Evolutionary conservation across 768 basidiomycete species (phyloP).

Genomic region (Pisolithus sp.): DNA sequence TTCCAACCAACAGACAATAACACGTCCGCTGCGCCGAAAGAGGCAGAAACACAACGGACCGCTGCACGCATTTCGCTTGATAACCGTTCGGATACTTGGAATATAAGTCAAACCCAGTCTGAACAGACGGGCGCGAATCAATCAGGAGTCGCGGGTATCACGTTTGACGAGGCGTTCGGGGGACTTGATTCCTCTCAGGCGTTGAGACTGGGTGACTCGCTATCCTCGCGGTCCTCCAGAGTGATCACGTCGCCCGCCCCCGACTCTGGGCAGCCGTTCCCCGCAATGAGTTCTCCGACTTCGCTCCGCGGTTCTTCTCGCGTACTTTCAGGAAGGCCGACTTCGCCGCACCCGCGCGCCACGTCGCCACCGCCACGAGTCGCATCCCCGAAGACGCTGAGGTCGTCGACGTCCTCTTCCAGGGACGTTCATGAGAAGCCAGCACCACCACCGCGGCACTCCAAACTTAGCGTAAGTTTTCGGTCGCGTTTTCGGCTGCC

Average conservation of each 20-base stretch:
- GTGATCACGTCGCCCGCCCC: constrained; percentile 15
- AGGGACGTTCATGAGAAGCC: constrained; percentile 52
- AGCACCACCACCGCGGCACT: constrained; percentile 47
- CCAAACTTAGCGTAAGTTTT: constrained; percentile 68
- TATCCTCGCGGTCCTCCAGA: constrained; percentile 30
- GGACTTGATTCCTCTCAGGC: constrained; percentile 34
- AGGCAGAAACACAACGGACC: constrained; percentile 13
- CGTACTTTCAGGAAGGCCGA: constrained; percentile 24
- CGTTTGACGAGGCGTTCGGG: constrained; percentile 56
- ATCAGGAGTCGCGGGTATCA: constrained; percentile 18
- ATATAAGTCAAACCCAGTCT: constrained; percentile 6
- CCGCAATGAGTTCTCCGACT: constrained; percentile 33
- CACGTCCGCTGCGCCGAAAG: constrained; percentile 7
- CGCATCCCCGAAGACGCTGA: constrained; percentile 47
- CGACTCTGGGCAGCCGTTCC: constrained; percentile 27
- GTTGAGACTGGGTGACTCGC: constrained; percentile 35
- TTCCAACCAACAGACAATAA: constrained; percentile 9
- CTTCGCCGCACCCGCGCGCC: constrained; percentile 38
- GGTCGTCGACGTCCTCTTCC: constrained; percentile 54
- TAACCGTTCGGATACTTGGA: constrained; percentile 30
- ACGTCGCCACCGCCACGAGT: constrained; percentile 47
- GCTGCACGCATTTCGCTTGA: constrained; percentile 36
- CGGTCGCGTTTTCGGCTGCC: background rate
- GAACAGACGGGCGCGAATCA: constrained; percentile 12
- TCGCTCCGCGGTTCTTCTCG: constrained; percentile 35